Conservation (phyloP, 108 stramenopile species). For the Fragilaria crotonensis region DNA sequence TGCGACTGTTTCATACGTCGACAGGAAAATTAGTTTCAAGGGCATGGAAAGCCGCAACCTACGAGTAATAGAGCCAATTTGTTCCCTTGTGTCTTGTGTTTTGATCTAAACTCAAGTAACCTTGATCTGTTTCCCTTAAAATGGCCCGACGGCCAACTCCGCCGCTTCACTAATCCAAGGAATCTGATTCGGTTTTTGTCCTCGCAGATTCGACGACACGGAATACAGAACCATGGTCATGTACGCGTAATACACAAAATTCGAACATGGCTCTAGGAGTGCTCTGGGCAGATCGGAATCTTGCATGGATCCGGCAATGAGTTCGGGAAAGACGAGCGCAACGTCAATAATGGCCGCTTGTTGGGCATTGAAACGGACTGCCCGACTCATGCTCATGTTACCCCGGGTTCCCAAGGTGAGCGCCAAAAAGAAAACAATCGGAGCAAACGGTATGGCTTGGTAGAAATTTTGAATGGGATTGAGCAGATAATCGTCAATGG, state of each 20-base stretch:
- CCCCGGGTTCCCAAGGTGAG: slow-evolving; percentile 57
- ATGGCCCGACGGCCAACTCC: slow-evolving; percentile 56
- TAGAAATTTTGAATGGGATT: slow-evolving; percentile 45
- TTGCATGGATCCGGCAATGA: slow-evolving; percentile 47
- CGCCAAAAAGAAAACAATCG: slow-evolving; percentile 51
- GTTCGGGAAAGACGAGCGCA: slow-evolving; percentile 53
- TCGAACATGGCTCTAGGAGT: slow-evolving; percentile 43
- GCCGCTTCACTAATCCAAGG: slow-evolving; percentile 55
- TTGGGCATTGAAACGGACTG: slow-evolving; percentile 72
- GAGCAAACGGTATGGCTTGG: slow-evolving; percentile 43
- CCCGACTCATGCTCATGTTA: slow-evolving; percentile 41
- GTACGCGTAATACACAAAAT: slow-evolving; percentile 66
- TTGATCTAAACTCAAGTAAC: no score
- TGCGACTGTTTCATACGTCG: no score
- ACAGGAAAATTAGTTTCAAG: no score
- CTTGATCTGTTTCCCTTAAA: slow-evolving; percentile 19
- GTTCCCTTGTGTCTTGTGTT: no score
- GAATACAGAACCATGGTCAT: slow-evolving; percentile 48
- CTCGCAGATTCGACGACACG: slow-evolving; percentile 44
- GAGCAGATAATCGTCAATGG: slow-evolving; percentile 40
- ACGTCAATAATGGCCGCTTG: slow-evolving; percentile 78
- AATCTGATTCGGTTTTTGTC: slow-evolving; percentile 67
- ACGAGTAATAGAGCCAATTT: no score
- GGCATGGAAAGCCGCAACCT: no score
- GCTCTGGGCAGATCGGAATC: slow-evolving; percentile 28